Conservation (phyloP, 495 filamentous ascomycete species). For the Tuber indicum region DNA sequence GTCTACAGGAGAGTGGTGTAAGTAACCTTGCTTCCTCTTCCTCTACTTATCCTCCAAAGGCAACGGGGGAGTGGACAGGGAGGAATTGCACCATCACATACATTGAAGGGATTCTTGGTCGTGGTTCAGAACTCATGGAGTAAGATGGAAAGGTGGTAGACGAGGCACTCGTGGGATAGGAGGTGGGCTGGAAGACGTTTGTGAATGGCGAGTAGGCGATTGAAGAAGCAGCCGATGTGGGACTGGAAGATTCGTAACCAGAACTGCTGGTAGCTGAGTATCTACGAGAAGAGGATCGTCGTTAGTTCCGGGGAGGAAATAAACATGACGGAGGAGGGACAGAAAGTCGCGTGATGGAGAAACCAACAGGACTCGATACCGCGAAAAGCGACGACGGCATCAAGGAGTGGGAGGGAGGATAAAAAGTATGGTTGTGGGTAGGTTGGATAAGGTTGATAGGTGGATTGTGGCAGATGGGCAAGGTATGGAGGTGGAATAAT, state of each 20-base stretch:
- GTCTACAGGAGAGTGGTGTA: slow-evolving; percentile 36
- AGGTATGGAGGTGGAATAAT: slow-evolving; percentile 8
- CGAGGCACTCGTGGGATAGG: slow-evolving; percentile 37
- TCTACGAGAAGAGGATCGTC: slow-evolving; percentile 26
- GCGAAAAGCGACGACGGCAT: slow-evolving; percentile 28
- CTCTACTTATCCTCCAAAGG: background rate
- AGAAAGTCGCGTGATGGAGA: slow-evolving; percentile 36
- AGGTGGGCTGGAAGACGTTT: slow-evolving; percentile 38
- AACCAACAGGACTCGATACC: slow-evolving; percentile 33
- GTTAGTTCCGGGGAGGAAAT: slow-evolving; percentile 28
- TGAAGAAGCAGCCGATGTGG: slow-evolving; percentile 39
- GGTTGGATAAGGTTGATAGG: background rate
- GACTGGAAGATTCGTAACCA: slow-evolving; percentile 41
- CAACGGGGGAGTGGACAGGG: slow-evolving; percentile 21
- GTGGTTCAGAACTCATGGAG: slow-evolving; percentile 36
- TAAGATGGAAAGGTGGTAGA: slow-evolving; percentile 30
- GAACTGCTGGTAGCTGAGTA: slow-evolving; percentile 40
- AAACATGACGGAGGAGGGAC: slow-evolving; percentile 26
- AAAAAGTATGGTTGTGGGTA: background rate
- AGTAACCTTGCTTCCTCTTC: slow-evolving; percentile 22
- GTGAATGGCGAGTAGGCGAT: slow-evolving; percentile 38
- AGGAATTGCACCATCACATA: slow-evolving; percentile 30
- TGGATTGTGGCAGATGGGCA: slow-evolving; percentile 6
- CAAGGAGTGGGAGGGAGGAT: slow-evolving; percentile 13
- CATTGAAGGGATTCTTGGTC: slow-evolving; percentile 41